phyloP scores from a whole-genome alignment of 345 rosid species.

The Triadica sebifera region DNA sequence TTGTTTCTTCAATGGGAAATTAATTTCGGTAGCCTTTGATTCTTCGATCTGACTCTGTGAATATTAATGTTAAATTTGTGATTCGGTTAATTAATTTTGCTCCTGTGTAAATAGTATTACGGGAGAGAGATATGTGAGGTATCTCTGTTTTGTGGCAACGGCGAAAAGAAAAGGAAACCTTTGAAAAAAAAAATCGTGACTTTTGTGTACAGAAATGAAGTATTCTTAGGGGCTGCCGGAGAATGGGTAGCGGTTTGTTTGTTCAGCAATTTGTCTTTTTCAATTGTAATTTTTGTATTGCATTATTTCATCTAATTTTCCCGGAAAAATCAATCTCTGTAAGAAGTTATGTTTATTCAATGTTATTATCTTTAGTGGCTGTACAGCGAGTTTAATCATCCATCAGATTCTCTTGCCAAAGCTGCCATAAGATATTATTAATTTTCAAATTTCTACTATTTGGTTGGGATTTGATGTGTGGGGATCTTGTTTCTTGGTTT shows the following conservation, averaged over 20 bases:
- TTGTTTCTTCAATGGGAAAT: conserved; percentile 5
- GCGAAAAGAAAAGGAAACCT: background rate
- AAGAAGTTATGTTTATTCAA: background rate
- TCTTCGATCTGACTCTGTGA: conserved; percentile 28
- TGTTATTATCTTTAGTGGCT: conserved; percentile 27
- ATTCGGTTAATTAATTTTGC: conserved; percentile 1
- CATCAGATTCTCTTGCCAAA: too few species aligned
- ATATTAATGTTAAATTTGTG: conserved; percentile 21
- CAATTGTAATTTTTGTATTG: conserved; percentile 9
- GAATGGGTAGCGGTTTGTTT: conserved; percentile 28
- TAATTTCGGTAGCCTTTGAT: conserved; percentile 21
- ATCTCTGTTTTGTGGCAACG: conserved; percentile 34
- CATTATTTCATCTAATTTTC: conserved; percentile 5
- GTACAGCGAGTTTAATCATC: too few species aligned
- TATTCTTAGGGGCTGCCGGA: conserved; percentile 29
- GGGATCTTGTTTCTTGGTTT: too few species aligned
- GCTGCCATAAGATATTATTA: too few species aligned
- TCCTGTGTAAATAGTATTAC: conserved; percentile 31
- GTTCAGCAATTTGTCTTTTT: background rate
- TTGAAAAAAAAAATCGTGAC: background rate
- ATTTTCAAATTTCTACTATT: too few species aligned
- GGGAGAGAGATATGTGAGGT: conserved; percentile 15
- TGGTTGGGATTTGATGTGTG: too few species aligned
- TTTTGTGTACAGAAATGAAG: conserved; percentile 28
- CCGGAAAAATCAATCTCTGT: background rate